Conservation (phyloP, 768 basidiomycete genomes). For the Hygrocybe punicea region DNA sequence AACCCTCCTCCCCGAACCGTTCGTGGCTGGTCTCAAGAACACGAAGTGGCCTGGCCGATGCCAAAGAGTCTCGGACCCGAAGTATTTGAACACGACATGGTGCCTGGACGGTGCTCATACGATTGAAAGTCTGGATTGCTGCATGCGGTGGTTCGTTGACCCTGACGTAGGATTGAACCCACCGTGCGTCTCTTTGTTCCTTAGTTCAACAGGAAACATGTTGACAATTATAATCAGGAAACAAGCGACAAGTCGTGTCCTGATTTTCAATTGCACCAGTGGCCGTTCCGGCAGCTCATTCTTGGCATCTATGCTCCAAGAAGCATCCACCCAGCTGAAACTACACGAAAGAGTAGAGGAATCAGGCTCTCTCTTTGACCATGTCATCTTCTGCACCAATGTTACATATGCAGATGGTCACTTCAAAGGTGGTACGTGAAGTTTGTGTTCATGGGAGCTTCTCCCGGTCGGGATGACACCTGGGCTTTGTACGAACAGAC, state of each 20-base stretch:
- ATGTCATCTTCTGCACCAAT: conserved; percentile 93
- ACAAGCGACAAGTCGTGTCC: conserved; percentile 44
- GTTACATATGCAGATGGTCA: conserved; percentile 88
- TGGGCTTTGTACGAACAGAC: conserved; percentile 47
- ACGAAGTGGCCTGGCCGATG: conserved; percentile 95
- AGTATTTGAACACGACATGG: conserved; percentile 60
- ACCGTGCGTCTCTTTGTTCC: conserved; percentile 16
- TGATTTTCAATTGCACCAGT: conserved; percentile 94
- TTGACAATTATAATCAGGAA: not conserved
- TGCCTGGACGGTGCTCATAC: conserved; percentile 97
- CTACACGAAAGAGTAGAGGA: conserved; percentile 37
- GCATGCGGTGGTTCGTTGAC: conserved; percentile 82
- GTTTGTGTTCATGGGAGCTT: not conserved
- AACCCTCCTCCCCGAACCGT: conserved; percentile 45
- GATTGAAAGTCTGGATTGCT: conserved; percentile 80
- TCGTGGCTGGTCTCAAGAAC: conserved; percentile 59
- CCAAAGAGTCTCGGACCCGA: conserved; percentile 71
- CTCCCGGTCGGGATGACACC: not conserved
- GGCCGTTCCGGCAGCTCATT: conserved; percentile 80
- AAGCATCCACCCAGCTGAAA: conserved; percentile 47
- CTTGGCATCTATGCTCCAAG: conserved; percentile 55
- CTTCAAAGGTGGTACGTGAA: conserved; percentile 77
- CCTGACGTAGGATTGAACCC: conserved; percentile 49
- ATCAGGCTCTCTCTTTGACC: conserved; percentile 63
- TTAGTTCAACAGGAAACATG: not conserved